A percentile compares a stretch with the other conserved stretches of the same genome.
These are phyloP conservation scores for Psilocybe cubensis DNA, from an alignment of 768 basidiomycete species.

Conservation along the genomic window DNA sequence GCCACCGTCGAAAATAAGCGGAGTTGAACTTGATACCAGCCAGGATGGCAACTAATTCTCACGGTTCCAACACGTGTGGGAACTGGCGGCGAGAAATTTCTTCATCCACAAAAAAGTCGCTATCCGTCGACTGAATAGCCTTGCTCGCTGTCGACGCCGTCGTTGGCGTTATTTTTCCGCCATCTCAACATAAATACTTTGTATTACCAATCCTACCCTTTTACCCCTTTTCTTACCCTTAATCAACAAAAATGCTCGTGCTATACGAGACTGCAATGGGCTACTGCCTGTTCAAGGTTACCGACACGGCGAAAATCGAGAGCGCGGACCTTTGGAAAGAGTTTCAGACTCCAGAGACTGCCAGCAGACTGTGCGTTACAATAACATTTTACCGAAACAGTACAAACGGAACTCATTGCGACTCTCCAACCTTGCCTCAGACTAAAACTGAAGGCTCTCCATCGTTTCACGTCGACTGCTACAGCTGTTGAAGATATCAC, in stretches of 20 bases:
- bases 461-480: constrained; percentile 96
- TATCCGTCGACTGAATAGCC: constrained; percentile 17
- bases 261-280: constrained; percentile 96
- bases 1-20: background rate
- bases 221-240: constrained; percentile 2
- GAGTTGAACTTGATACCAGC: background rate
- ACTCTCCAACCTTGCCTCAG: constrained; percentile 44
- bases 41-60: constrained; percentile 25
- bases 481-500: constrained; percentile 97
- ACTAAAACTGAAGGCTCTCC: constrained; percentile 91
- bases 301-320: constrained; percentile 85
- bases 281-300: constrained; percentile 97
- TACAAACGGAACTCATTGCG: constrained; percentile 8
- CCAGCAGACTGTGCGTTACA: constrained; percentile 83
- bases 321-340: constrained; percentile 88
- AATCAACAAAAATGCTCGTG: constrained; percentile 75
- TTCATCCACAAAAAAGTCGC: constrained; percentile 30
- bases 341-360: constrained; percentile 90
- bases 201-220: background rate
- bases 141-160: constrained; percentile 23
- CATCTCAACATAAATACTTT: background rate
- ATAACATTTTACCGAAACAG: background rate
- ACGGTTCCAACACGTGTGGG: constrained; percentile 29
- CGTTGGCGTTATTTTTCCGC: constrained; percentile 12
- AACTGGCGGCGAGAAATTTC: constrained; percentile 31